Evolutionary conservation across 1,139 yeast genomes (phyloP), one percentile per base, ranked within the genome.

Genomic region (Kurtzmaniella quercitrusa): DNA sequence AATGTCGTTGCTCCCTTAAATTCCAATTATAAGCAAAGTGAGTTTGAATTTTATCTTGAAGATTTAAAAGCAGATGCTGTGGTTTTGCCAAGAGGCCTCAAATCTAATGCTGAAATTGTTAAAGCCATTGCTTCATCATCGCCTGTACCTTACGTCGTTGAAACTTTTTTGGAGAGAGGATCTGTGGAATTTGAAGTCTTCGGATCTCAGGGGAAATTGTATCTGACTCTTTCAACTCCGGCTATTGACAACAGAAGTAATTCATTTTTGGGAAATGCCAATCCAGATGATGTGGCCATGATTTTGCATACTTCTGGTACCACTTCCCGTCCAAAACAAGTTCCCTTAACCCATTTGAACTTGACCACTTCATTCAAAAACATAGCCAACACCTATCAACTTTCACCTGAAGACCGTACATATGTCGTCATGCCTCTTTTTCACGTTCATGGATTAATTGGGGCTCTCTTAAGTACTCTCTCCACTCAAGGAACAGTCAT

Each of bases 381-480:
- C 63, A 79, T 82, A 46, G 61, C 74, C 12, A 65, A 68, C 47
- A 80, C 87, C 3, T 82, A 82, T 57, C 65, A 66, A 34, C 59
- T 82, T 42, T 57, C 73, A 2, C 48, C 64, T 0, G 45, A 52
- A 7, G 88, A 82, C 55, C 57, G 73, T 18, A 68, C 83, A 3
- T 80, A 80, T 52, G 62, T 82, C 33, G 87, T 82, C 30, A 82
- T 82, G 88, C 88, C 88, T 1, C 61, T 82, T 35, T 82, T 82
- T 69, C 88, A 82, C 53, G 88, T 82, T 28, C 88, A 82, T 55
- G 88, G 88, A 1, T 63, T 82, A 39, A 71, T 81, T 46, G 82
- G 84, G 44, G 85, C 83, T 0, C 60, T 81, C 22, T 53, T 82
- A 38, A 78, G 84, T 1, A 78, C 87, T 0, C 64, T 82, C 40